Evolutionary conservation across 1,284 basidiomycete genomes (phyloP).

Genomic region (Gomphus bonarii): DNA sequence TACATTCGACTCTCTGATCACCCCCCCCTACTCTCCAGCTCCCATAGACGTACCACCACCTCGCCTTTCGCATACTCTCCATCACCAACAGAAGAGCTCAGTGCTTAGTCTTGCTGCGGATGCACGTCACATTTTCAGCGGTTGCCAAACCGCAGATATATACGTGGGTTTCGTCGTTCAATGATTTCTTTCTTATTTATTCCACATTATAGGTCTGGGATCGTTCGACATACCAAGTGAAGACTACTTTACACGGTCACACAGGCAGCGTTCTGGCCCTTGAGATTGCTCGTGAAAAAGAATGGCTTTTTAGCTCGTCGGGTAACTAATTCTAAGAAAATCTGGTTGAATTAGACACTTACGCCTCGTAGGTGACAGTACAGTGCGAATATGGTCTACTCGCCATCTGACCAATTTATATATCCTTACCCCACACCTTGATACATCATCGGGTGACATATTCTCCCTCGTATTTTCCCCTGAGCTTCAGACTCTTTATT

Average conservation of each 20-base stretch:
- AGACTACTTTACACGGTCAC: constrained; percentile 74
- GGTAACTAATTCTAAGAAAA: constrained; percentile 29
- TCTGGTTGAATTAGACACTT: background rate
- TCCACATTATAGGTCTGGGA: constrained; percentile 63
- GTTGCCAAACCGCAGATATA: constrained; percentile 71
- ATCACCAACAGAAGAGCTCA: constrained; percentile 49
- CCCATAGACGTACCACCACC: constrained; percentile 5
- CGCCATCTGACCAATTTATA: constrained; percentile 61
- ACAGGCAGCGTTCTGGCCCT: constrained; percentile 79
- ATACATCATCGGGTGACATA: constrained; percentile 81
- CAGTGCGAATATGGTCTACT: constrained; percentile 84
- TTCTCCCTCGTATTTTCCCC: constrained; percentile 82
- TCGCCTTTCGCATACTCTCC: constrained; percentile 52
- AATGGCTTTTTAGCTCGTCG: constrained; percentile 82
- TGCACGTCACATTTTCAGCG: constrained; percentile 69
- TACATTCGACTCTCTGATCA: background rate
- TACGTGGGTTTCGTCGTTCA: constrained; percentile 36
- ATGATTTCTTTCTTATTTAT: constrained; percentile 7
- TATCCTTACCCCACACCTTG: constrained; percentile 74
- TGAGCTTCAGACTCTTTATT: constrained; percentile 61
- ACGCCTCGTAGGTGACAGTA: constrained; percentile 62
- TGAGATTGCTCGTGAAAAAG: constrained; percentile 63
- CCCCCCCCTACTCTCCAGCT: constrained; percentile 3
- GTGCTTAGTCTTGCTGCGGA: constrained; percentile 72
- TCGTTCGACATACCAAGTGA: constrained; percentile 55